Base-by-base conservation (phyloP, 1,139 yeast genomes). In the Pichia sp. region DNA sequence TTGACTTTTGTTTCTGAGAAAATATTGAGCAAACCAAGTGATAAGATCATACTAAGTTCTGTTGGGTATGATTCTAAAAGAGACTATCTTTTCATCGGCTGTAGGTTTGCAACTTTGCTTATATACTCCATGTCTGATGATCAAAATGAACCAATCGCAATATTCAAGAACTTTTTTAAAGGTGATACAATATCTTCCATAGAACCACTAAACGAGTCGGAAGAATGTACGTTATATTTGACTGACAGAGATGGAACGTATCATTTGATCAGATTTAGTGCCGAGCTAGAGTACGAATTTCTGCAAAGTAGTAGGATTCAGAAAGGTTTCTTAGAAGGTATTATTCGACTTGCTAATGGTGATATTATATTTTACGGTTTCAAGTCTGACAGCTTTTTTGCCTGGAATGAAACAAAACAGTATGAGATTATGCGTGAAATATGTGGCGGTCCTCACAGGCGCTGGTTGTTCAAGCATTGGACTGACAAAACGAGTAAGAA, bases 401-500 rank as follows among this genome's bases (percentile, higher is more conserved):
- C 90, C 27, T 90, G 92, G 85, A 89, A 92, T 66, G 96, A 90
- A 65, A 82, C 92, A 0, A 75, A 78, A 46, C 92, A 88, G 62
- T 75, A 79, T 51, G 97, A 91, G 66, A 67, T 89, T 4, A 74
- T 80, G 54, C 80, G 81, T 58, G 89, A 84, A 59, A 71, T 77
- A n/a, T 93, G 98, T 69, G 98, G 98, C 24, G 98, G 98, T 1
- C 81, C 93, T 2, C 97, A 92, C 65, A 76, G 98, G 60, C 80
- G 82, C 58, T 93, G 97, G 97, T 75, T 76, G 47, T 72, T 86
- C 30, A 54, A 56, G 14, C 50, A 61, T 27, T 55, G 59, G 50
- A 73, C 70, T 52, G 71, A 64, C 61, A 20, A 27, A 2, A 40
- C 42, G 2, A 46, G 46, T 9, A 27, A 33, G n/a, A 48, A 45